Evolutionary conservation across 768 basidiomycete genomes (phyloP).

Genomic region (Hebeloma cylindrosporum): DNA sequence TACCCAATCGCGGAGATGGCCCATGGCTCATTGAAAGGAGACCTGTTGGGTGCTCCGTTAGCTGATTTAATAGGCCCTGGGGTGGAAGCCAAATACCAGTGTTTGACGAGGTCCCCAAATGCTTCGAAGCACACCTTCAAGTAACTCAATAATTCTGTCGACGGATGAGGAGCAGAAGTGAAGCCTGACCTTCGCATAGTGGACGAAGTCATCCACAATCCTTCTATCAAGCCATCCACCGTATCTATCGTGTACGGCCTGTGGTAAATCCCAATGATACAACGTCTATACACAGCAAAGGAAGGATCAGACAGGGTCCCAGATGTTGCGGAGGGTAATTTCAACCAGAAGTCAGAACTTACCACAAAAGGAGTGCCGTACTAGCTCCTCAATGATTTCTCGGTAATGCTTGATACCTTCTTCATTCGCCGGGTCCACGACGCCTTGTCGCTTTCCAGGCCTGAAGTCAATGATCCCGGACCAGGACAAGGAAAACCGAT

Average conservation of each 20-base stretch:
- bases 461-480: constrained; percentile 61
- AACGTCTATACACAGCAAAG: constrained; percentile 45
- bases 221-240: constrained; percentile 74
- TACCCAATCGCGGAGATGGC: constrained; percentile 64
- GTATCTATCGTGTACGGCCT: constrained; percentile 69
- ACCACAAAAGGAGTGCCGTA: constrained; percentile 61
- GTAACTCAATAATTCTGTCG: background rate
- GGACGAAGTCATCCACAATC: constrained; percentile 60
- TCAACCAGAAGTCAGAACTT: constrained; percentile 19
- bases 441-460: constrained; percentile 33
- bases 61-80: background rate
- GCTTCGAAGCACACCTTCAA: constrained; percentile 61
- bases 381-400: constrained; percentile 61
- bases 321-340: background rate
- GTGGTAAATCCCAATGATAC: constrained; percentile 80
- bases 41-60: constrained; percentile 35
- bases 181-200: constrained; percentile 50
- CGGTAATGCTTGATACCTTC: constrained; percentile 69
- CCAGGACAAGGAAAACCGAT: constrained; percentile 78
- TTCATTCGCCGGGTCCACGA: constrained; percentile 61
- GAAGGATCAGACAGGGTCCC: background rate
- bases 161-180: background rate
- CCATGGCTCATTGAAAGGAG: constrained; percentile 78
- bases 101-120: constrained; percentile 72
- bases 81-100: constrained; percentile 47